Evolutionary conservation across 371 early-diverging fungal species (phyloP), one percentile per base, ranked within the genome.

Genomic region (Mucor mucedo): DNA sequence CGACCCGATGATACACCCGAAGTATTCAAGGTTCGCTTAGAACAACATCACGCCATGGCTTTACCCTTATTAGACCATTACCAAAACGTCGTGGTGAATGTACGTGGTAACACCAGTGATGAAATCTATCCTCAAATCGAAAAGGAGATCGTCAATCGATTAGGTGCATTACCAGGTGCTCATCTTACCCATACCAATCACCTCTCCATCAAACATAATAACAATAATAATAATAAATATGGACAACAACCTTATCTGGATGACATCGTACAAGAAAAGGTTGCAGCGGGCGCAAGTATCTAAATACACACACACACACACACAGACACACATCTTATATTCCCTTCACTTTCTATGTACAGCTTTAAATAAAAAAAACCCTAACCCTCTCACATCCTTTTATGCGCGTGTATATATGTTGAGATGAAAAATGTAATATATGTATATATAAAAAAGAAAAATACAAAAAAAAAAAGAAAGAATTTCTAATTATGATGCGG

Each of bases 1-100:
- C 84, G 99, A 32, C 84, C 91, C 3, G 99, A 99, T 79, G 99
- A 99, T 66, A 91, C 89, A 61, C 88, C 92, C 14, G 92, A 94
- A 70, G 87, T 89, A 8, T 91, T 97, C 72, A 87, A 84, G 70
- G 80, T 84, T 21, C 87, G 97, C 5, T 75, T 97, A 59, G 80
- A 92, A 52, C 88, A 89, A 68, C 91, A 95, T 74, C 84, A 91
- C 60, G 74, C 72, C 30, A 75, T 87, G 78, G 92, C 93, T 0
- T 74, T 76, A 61, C 97, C 96, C 11, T 65, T 97, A 56, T 77
- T 95, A 44, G 91, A 94, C 21, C 92, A 94, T 70, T 94, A 94
- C 67, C 68, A 80, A 6, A 79, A 84, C 49, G 81, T 93, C 42
- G 82, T 95, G 45, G 77, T 84, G 28, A 85, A 84, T 53, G 77